phyloP scores from a whole-genome alignment of 257 asterid genomes.

The Coffea canephora region DNA sequence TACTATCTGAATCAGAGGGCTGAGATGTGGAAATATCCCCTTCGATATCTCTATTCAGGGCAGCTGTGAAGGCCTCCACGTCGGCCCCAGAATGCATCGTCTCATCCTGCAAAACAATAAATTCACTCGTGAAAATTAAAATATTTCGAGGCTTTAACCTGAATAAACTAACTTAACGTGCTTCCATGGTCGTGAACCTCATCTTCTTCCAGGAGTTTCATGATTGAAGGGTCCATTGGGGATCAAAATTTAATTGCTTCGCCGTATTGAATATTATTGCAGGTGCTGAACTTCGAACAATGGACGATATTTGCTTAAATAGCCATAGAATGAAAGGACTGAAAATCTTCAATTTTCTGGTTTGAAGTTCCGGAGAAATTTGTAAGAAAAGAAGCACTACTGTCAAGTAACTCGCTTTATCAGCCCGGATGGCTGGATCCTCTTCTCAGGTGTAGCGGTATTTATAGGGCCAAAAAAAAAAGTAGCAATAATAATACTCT shows the following conservation, averaged over 20 bases:
- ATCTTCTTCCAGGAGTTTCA: constrained; percentile 90
- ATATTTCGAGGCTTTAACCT: neutral
- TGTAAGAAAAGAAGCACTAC: too few relatives aligned
- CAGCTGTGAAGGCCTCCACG: constrained; percentile 93
- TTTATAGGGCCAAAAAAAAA: too few relatives aligned
- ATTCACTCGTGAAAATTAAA: neutral
- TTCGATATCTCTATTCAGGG: constrained; percentile 84
- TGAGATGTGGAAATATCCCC: constrained; percentile 56
- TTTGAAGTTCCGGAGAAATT: too few relatives aligned
- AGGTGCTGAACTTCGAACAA: neutral
- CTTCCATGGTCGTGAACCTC: constrained; percentile 42
- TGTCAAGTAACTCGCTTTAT: too few relatives aligned
- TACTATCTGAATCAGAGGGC: constrained; percentile 50
- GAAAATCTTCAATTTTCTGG: too few relatives aligned
- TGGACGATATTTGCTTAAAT: too few relatives aligned
- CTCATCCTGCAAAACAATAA: constrained; percentile 53
- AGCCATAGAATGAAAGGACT: neutral
- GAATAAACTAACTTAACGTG: neutral
- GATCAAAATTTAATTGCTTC: neutral
- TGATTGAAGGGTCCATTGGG: constrained; percentile 70
- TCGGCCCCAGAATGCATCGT: constrained; percentile 98
- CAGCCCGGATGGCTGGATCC: too few relatives aligned
- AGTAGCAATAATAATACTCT: too few relatives aligned
- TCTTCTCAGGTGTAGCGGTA: too few relatives aligned
- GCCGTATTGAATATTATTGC: neutral